Conservation (phyloP, 495 filamentous ascomycete genomes). For the Penicillium malachiteum region DNA sequence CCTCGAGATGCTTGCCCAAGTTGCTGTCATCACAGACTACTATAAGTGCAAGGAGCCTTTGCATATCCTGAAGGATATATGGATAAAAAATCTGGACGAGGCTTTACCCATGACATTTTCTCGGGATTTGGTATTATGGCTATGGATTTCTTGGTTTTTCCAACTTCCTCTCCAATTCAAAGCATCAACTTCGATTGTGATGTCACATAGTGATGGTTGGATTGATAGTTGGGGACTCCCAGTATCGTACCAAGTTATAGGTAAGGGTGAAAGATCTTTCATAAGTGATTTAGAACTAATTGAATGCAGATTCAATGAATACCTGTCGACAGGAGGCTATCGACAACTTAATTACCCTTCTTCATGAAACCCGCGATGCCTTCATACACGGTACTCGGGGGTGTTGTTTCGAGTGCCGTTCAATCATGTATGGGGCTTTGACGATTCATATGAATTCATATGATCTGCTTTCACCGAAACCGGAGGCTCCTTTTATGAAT, state of each 20-base stretch:
- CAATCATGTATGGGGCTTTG: constrained; percentile 32
- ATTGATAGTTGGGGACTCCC: constrained; percentile 28
- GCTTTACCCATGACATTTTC: constrained; percentile 16
- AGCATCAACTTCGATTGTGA: constrained; percentile 19
- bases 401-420: constrained; percentile 28
- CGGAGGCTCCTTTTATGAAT: constrained; percentile 20
- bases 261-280: constrained; percentile 10
- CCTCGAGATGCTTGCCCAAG: constrained; percentile 48
- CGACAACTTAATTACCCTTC: constrained; percentile 2
- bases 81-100: constrained; percentile 32
- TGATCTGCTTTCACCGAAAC: constrained; percentile 23
- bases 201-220: constrained; percentile 16
- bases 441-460: constrained; percentile 23
- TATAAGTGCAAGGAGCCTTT: constrained; percentile 48
- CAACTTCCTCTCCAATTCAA: constrained; percentile 19
- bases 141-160: constrained; percentile 41
- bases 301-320: constrained; percentile 20
- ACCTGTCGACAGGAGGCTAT: constrained; percentile 16
- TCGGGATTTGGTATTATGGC: constrained; percentile 35
- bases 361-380: constrained; percentile 17
- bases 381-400: constrained; percentile 16
- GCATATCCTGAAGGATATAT: constrained; percentile 41
- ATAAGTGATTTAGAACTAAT: constrained; percentile 4
- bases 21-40: constrained; percentile 52
- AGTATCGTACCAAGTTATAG: constrained; percentile 22